Conservation (phyloP, 371 early-diverging fungal genomes). For the Mucor mucedo region DNA sequence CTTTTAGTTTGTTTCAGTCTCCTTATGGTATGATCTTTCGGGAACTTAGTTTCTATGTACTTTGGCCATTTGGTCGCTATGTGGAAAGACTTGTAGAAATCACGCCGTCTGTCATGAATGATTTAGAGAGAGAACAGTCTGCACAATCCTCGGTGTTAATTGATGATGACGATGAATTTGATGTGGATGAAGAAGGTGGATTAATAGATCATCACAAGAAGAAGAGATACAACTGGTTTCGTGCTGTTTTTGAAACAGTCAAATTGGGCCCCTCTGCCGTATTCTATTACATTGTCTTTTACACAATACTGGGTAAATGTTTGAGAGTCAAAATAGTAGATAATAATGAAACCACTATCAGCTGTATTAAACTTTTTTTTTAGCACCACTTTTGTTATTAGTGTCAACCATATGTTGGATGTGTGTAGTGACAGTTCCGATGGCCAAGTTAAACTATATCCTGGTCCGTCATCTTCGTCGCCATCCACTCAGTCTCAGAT, state of each 20-base stretch:
- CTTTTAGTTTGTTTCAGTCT: constrained; percentile 57
- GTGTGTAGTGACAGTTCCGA: constrained; percentile 89
- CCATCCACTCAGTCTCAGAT: constrained; percentile 81
- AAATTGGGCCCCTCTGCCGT: constrained; percentile 66
- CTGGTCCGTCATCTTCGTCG: constrained; percentile 76
- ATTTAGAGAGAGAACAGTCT: constrained; percentile 21
- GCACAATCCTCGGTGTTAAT: constrained; percentile 14
- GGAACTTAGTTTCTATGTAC: constrained; percentile 76
- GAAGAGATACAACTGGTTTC: constrained; percentile 25
- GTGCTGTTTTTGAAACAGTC: constrained; percentile 30
- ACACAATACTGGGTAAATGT: constrained; percentile 52
- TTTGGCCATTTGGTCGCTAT: constrained; percentile 96
- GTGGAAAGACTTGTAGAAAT: constrained; percentile 64
- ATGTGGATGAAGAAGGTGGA: constrained; percentile 23
- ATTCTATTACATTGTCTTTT: constrained; percentile 65
- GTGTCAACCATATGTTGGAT: constrained; percentile 87
- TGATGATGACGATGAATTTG: constrained; percentile 27
- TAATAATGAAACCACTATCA: background rate
- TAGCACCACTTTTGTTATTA: constrained; percentile 78
- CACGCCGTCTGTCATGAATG: constrained; percentile 28
- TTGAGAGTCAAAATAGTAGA: no score
- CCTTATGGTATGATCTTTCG: constrained; percentile 66
- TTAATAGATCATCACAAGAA: constrained; percentile 19
- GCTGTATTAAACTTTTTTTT: background rate
- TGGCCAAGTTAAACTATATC: constrained; percentile 90